Evolutionary conservation across 495 filamentous ascomycete species (phyloP).

Genomic region (Annulohypoxylon nitens): DNA sequence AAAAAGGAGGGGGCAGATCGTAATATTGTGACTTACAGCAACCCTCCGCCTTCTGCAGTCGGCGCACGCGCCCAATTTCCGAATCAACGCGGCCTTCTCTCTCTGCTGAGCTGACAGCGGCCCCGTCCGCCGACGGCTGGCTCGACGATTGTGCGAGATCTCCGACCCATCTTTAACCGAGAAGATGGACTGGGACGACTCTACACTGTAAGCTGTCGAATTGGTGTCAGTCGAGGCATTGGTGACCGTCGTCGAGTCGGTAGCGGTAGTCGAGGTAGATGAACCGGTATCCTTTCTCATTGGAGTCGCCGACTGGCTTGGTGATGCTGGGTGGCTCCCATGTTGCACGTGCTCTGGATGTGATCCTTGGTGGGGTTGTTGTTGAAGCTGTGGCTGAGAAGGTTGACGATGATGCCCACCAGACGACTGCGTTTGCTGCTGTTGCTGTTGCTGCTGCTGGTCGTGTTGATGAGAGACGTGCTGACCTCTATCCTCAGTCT

Average conservation of each 20-base stretch:
- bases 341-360: conserved; percentile 49
- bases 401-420: conserved; percentile 44
- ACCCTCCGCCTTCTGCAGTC: conserved; percentile 64
- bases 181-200: conserved; percentile 62
- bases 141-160: conserved; percentile 58
- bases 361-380: conserved; percentile 47
- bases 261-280: conserved; percentile 60
- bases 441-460: conserved; percentile 47
- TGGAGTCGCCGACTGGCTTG: conserved; percentile 56
- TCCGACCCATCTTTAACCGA: conserved; percentile 63
- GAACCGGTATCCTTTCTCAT: conserved; percentile 63
- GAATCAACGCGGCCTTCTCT: conserved; percentile 62
- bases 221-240: conserved; percentile 57
- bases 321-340: conserved; percentile 51
- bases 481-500: conserved; percentile 54
- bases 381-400: conserved; percentile 44
- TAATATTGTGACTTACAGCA: conserved; percentile 58
- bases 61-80: conserved; percentile 63
- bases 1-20: conserved; percentile 26
- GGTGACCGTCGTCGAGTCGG: conserved; percentile 54
- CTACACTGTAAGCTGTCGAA: conserved; percentile 59
- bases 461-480: conserved; percentile 52
- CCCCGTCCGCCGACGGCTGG: conserved; percentile 61
- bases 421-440: conserved; percentile 30
- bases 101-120: conserved; percentile 61